A percentile compares a stretch with the other conserved stretches of the same genome.
Conservation (phyloP, 768 basidiomycete genomes). For the Filobasidium floriforme region DNA sequence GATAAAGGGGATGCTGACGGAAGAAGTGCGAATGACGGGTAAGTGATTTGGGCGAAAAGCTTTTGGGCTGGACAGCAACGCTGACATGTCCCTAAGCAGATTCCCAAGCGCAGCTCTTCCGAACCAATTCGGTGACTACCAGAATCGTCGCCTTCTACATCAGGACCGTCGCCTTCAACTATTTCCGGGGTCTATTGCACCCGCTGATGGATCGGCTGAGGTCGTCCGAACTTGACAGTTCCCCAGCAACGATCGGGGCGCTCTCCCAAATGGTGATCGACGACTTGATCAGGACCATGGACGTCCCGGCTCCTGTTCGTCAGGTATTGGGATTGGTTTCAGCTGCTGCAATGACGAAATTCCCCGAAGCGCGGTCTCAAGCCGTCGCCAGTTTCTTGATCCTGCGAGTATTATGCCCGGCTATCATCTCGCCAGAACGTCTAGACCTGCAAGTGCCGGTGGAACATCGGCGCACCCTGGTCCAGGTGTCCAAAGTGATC, state of each 20-base stretch:
- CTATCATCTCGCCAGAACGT: slow-evolving; percentile 73
- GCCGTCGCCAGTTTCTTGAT: slow-evolving; percentile 73
- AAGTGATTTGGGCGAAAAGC: background rate
- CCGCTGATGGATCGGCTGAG: slow-evolving; percentile 57
- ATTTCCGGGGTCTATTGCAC: slow-evolving; percentile 68
- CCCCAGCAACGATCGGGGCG: background rate
- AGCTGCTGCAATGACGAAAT: slow-evolving; percentile 12
- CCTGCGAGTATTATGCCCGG: slow-evolving; percentile 86
- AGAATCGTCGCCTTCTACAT: slow-evolving; percentile 78
- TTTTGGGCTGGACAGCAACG: background rate
- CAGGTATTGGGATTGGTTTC: slow-evolving; percentile 15
- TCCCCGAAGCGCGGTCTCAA: slow-evolving; percentile 41
- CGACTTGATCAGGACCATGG: slow-evolving; percentile 23
- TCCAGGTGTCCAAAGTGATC: slow-evolving; percentile 82
- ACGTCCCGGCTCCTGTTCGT: slow-evolving; percentile 12
- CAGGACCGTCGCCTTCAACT: slow-evolving; percentile 82
- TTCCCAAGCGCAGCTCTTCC: slow-evolving; percentile 71
- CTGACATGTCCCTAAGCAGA: slow-evolving; percentile 48
- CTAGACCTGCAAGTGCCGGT: slow-evolving; percentile 71
- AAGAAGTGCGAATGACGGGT: slow-evolving; percentile 75
- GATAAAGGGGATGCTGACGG: slow-evolving; percentile 74
- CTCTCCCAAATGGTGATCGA: slow-evolving; percentile 56
- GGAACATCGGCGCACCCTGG: slow-evolving; percentile 67
- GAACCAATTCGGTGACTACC: slow-evolving; percentile 80
- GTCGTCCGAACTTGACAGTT: slow-evolving; percentile 21